Evolutionary conservation across 495 filamentous ascomycete species (phyloP).

Genomic region (Tetracladium marchalianum): DNA sequence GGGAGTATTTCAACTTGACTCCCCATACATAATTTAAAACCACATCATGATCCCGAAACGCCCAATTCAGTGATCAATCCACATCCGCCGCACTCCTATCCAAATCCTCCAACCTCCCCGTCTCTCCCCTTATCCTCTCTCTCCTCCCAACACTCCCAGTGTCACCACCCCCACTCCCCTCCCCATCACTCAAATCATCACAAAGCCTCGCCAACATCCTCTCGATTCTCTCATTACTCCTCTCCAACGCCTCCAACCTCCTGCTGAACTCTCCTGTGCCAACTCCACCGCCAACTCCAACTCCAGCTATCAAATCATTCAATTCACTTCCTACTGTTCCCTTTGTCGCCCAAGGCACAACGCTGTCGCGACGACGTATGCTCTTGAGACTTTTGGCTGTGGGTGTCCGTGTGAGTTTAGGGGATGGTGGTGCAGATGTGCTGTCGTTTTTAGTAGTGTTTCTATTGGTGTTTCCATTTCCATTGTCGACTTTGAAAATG

Average conservation of each 20-base stretch:
- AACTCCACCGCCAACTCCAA: slow-evolving; percentile 14
- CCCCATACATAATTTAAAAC: no score
- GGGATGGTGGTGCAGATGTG: background rate
- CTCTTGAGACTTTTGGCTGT: background rate
- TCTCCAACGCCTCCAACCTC: slow-evolving; percentile 23
- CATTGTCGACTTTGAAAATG: background rate
- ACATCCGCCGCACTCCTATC: slow-evolving; percentile 9
- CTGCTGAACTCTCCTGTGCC: slow-evolving; percentile 10
- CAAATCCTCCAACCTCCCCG: slow-evolving; percentile 6
- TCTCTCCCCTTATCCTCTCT: background rate
- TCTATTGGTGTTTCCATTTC: no score
- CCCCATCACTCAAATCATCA: slow-evolving; percentile 13
- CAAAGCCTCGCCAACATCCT: slow-evolving; percentile 18
- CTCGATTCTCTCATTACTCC: slow-evolving; percentile 22
- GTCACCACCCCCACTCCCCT: slow-evolving; percentile 10
- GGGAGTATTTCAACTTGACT: no score
- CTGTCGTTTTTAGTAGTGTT: background rate
- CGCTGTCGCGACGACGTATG: slow-evolving; percentile 18
- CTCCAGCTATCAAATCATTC: slow-evolving; percentile 11
- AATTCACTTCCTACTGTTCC: slow-evolving; percentile 9
- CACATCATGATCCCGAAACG: no score
- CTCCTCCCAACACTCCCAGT: background rate
- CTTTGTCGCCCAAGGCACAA: slow-evolving; percentile 20
- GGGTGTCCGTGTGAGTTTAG: background rate
- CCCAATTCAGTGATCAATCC: no score